A percentile compares a stretch with the other conserved stretches of the same genome.
These are phyloP conservation scores for Globisporangium echinulatum DNA, from an alignment of 352 stramenopile species.

Conservation along the genomic window DNA sequence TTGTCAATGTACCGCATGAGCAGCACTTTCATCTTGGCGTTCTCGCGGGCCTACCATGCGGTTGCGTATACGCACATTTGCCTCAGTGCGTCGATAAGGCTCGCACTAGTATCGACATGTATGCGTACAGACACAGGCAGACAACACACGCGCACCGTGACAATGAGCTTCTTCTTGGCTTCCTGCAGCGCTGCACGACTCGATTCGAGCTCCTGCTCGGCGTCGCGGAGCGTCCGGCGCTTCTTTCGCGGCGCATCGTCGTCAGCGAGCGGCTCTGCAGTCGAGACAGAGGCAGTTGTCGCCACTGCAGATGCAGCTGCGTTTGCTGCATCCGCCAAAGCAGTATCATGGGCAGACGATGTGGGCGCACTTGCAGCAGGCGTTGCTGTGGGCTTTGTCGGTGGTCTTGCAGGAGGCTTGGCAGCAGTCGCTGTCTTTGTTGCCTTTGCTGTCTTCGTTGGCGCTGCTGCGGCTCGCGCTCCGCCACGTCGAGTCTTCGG, in stretches of 20 bases:
- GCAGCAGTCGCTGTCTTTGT: neutral
- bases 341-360: no score
- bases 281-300: neutral
- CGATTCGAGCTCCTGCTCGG: conserved; percentile 46
- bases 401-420: neutral
- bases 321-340: no score
- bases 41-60: conserved; percentile 50
- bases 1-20: conserved; percentile 86
- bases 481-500: neutral
- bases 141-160: conserved; percentile 28
- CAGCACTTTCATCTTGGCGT: conserved; percentile 83
- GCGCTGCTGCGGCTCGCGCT: neutral
- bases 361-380: neutral
- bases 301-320: neutral
- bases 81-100: neutral
- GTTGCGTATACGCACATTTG: neutral
- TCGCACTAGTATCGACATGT: no score
- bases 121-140: no score
- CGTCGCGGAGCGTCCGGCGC: conserved; percentile 61
- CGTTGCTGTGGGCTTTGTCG: neutral
- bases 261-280: neutral
- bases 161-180: conserved; percentile 56
- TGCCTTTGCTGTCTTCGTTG: neutral
- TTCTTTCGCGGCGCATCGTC: conserved; percentile 46
- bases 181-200: conserved; percentile 45